These are phyloP conservation scores for Penicillium sp. DNA, from an alignment of 2,329 filamentous ascomycete species.

Conservation along the genomic window DNA sequence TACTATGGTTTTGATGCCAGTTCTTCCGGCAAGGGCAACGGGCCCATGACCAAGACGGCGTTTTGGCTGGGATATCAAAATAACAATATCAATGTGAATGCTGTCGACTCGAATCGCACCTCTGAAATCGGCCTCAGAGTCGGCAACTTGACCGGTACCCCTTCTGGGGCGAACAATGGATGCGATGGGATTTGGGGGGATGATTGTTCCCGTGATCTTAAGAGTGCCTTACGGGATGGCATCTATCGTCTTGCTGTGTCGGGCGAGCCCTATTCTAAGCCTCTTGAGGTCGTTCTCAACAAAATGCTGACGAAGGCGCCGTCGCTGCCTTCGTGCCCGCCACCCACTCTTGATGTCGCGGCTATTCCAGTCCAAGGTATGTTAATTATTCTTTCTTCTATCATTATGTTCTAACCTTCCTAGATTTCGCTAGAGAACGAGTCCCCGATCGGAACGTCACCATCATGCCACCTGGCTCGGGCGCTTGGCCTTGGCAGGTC, in stretches of 20 bases:
- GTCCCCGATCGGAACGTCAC: slow-evolving; percentile 26
- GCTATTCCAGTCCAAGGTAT: slow-evolving; percentile 36
- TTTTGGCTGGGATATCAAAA: slow-evolving; percentile 40
- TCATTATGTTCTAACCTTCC: slow-evolving; percentile 1
- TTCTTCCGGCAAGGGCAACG: slow-evolving; percentile 31
- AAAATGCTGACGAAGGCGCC: slow-evolving; percentile 29
- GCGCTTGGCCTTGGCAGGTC: slow-evolving; percentile 36
- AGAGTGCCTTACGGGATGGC: slow-evolving; percentile 25
- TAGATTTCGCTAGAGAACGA: slow-evolving; percentile 37
- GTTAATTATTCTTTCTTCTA: slow-evolving; percentile 8
- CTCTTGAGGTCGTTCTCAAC: slow-evolving; percentile 31
- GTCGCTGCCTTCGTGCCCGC: slow-evolving; percentile 29
- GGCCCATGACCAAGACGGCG: slow-evolving; percentile 38
- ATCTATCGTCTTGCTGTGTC: slow-evolving; percentile 31
- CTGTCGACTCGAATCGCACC: slow-evolving; percentile 36
- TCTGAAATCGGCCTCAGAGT: slow-evolving; percentile 39
- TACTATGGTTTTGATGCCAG: slow-evolving; percentile 40
- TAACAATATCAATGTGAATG: slow-evolving; percentile 26
- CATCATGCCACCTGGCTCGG: slow-evolving; percentile 32
- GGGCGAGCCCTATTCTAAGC: slow-evolving; percentile 30
- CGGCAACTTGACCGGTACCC: slow-evolving; percentile 39
- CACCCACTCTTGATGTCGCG: slow-evolving; percentile 35
- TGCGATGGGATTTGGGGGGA: slow-evolving; percentile 41
- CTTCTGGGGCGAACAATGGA: slow-evolving; percentile 36
- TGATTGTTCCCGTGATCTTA: slow-evolving; percentile 35